Evolutionary conservation across 1,139 yeast genomes (phyloP).

Genomic region (Suhomyces maxii): DNA sequence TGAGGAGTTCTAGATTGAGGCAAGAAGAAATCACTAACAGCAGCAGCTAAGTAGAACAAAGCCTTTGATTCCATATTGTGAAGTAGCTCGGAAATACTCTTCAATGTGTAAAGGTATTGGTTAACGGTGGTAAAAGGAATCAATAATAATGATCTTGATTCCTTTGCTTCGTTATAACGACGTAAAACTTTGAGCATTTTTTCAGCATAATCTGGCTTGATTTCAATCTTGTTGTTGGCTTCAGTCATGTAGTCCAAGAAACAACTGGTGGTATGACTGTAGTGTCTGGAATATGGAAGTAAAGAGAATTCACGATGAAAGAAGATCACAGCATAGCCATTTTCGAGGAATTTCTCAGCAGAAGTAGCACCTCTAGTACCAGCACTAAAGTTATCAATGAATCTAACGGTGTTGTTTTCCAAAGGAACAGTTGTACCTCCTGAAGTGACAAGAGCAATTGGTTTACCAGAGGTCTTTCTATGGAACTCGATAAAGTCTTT

Average conservation of each 20-base stretch:
- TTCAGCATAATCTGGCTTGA: slow-evolving; percentile 59
- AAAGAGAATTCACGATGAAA: slow-evolving; percentile 89
- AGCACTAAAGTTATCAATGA: slow-evolving; percentile 95
- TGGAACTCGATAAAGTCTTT: slow-evolving; percentile 58
- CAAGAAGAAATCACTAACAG: slow-evolving; percentile 92
- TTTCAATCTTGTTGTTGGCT: slow-evolving; percentile 51
- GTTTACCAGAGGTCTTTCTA: slow-evolving; percentile 38
- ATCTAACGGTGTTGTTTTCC: slow-evolving; percentile 93
- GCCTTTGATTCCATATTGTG: slow-evolving; percentile 55
- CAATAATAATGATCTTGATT: slow-evolving; percentile 58
- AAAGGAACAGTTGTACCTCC: slow-evolving; percentile 99
- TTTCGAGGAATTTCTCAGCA: slow-evolving; percentile 84
- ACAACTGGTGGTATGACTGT: slow-evolving; percentile 79
- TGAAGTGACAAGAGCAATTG: slow-evolving; percentile 80
- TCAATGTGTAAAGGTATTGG: slow-evolving; percentile 85
- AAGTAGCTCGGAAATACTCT: slow-evolving; percentile 62
- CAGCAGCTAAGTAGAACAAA: slow-evolving; percentile 90
- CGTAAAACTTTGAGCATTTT: slow-evolving; percentile 65
- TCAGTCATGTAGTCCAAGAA: slow-evolving; percentile 81
- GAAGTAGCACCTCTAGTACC: slow-evolving; percentile 98
- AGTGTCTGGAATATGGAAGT: slow-evolving; percentile 87
- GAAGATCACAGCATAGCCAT: slow-evolving; percentile 89
- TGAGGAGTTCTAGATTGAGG: slow-evolving; percentile 85
- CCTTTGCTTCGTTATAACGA: slow-evolving; percentile 62
- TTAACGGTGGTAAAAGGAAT: slow-evolving; percentile 94